Conservation (phyloP, 306 rosid genomes). For the Quercus ilex region DNA sequence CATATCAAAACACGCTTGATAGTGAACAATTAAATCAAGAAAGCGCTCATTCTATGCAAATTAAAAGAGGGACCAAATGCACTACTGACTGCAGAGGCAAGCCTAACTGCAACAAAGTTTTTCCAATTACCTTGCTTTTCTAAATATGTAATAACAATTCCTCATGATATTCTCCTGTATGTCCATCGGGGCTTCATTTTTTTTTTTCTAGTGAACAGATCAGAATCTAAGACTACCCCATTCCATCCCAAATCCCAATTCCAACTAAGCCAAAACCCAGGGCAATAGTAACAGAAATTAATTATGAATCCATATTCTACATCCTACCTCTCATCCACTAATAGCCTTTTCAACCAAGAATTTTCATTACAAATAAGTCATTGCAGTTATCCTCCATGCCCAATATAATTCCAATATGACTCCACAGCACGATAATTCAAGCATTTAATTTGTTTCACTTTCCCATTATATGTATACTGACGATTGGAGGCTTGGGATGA, state of each 20-base stretch:
- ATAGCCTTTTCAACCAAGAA: background rate
- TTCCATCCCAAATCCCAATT: background rate
- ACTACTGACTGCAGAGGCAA: background rate
- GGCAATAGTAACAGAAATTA: background rate
- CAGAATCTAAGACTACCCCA: background rate
- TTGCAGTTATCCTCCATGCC: background rate
- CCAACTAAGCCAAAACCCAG: background rate
- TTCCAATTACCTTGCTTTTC: background rate
- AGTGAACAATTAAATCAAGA: background rate
- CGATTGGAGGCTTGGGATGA: background rate
- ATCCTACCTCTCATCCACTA: background rate
- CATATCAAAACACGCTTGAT: background rate
- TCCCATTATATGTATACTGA: background rate
- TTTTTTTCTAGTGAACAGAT: background rate
- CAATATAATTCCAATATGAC: background rate
- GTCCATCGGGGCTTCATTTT: background rate
- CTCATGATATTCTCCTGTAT: background rate
- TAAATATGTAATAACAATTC: background rate
- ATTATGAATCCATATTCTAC: background rate
- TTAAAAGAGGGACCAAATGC: background rate
- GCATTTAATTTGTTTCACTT: background rate
- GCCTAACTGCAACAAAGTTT: background rate
- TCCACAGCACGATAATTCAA: background rate
- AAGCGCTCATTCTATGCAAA: background rate
- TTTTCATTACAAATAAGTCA: background rate